phyloP scores from a whole-genome alignment of 768 basidiomycete species.

The Russula dissimulans region DNA sequence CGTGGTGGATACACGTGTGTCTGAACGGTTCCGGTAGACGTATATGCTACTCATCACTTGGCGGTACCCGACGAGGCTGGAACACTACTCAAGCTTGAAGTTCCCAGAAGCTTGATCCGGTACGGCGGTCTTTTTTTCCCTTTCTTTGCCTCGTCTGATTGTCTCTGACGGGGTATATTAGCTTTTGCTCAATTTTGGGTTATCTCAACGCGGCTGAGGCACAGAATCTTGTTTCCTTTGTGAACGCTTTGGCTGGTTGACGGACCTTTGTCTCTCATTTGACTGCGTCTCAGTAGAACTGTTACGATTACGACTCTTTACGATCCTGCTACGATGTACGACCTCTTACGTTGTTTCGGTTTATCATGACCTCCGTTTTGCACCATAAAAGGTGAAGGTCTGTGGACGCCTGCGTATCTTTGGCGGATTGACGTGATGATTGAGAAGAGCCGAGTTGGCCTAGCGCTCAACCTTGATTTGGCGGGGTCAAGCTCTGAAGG shows the following conservation, averaged over 20 bases:
- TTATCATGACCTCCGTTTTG: conserved; percentile 3
- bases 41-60: conserved; percentile 74
- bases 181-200: neutral
- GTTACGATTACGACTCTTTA: conserved; percentile 19
- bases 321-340: conserved; percentile 23
- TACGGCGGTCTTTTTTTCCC: conserved; percentile 25
- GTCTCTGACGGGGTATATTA: conserved; percentile 28
- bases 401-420: neutral
- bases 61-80: conserved; percentile 62
- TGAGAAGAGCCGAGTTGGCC: conserved; percentile 8
- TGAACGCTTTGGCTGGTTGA: conserved; percentile 19
- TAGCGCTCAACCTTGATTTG: conserved; percentile 13
- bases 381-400: conserved; percentile 8
- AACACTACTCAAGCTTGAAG: conserved; percentile 57
- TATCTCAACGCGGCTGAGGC: neutral
- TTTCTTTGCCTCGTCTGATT: neutral
- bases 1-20: conserved; percentile 7
- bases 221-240: conserved; percentile 11
- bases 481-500: conserved; percentile 15
- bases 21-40: conserved; percentile 32
- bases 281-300: conserved; percentile 23
- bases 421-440: conserved; percentile 17
- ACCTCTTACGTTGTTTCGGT: conserved; percentile 16
- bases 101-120: conserved; percentile 49
- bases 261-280: conserved; percentile 26